Evolutionary conservation across 2,329 filamentous ascomycete genomes (phyloP).

Genomic region (Fonsecaea monophora): DNA sequence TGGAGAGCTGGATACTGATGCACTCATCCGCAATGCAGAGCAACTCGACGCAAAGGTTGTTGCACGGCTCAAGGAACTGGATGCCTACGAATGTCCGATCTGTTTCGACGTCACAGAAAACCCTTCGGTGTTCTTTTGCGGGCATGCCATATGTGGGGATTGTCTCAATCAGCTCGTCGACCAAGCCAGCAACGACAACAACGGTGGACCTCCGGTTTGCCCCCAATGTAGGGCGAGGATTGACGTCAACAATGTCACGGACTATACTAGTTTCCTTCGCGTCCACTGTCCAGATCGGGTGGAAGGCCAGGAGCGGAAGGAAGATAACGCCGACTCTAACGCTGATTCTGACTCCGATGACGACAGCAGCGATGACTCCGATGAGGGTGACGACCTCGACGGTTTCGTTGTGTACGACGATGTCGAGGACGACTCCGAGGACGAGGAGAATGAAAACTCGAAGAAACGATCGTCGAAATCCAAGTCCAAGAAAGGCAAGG

Average conservation of each 20-base stretch:
- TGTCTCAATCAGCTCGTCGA: conserved; percentile 76
- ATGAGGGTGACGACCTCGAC: conserved; percentile 55
- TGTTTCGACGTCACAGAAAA: conserved; percentile 79
- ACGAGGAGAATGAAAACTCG: conserved; percentile 36
- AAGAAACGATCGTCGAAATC: conserved; percentile 21
- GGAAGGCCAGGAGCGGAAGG: conserved; percentile 49
- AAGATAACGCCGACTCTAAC: conserved; percentile 44
- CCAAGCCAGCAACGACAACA: conserved; percentile 66
- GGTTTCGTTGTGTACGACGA: conserved; percentile 62
- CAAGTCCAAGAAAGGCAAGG: conserved; percentile 38
- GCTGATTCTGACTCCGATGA: conserved; percentile 42
- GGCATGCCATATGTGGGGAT: conserved; percentile 76
- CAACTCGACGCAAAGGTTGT: conserved; percentile 67
- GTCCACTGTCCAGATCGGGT: conserved; percentile 68
- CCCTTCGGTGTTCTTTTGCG: conserved; percentile 81
- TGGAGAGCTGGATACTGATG: conserved; percentile 56
- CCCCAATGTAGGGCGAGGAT: conserved; percentile 75
- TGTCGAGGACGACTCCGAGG: conserved; percentile 45
- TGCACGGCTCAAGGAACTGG: conserved; percentile 65
- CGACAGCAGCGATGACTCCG: conserved; percentile 46
- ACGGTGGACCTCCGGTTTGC: conserved; percentile 66
- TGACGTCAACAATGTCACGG: conserved; percentile 73
- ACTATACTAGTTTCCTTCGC: conserved; percentile 74
- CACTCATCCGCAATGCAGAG: conserved; percentile 65
- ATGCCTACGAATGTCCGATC: conserved; percentile 78